Percentiles rank a stretch among this genome's conserved stretches.
Evolutionary conservation across 75 land plant genomes (phyloP).

Genomic region (Cunninghamia lanceolata): DNA sequence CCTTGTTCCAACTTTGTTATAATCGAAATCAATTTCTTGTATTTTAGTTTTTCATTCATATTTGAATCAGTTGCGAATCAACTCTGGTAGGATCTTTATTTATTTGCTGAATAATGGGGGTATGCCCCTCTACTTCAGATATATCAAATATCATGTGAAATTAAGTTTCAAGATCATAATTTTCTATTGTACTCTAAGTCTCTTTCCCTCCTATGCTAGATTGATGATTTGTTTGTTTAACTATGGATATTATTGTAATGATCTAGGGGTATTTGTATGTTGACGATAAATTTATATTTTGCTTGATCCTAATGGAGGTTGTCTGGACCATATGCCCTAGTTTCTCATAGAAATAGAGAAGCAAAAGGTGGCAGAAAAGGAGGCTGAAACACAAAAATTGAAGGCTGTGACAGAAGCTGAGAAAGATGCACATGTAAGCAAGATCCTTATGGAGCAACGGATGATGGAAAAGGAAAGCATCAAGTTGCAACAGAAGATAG

Average conservation of each 20-base stretch:
- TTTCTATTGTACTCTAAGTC: background rate
- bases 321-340: slow-evolving; percentile 21
- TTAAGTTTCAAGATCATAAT: background rate
- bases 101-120: background rate
- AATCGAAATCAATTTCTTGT: background rate
- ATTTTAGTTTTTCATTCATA: background rate
- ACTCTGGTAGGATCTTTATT: background rate
- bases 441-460: slow-evolving; percentile 84
- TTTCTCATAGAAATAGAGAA: slow-evolving; percentile 88
- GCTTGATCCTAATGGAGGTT: background rate
- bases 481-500: slow-evolving; percentile 73
- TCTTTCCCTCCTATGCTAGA: background rate
- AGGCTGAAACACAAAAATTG: slow-evolving; percentile 91
- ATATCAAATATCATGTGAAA: background rate
- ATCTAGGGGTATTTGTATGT: background rate
- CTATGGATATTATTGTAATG: background rate
- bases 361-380: slow-evolving; percentile 92
- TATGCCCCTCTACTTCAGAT: background rate
- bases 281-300: background rate
- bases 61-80: background rate
- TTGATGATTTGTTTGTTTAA: background rate
- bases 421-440: slow-evolving; percentile 89
- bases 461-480: slow-evolving; percentile 89
- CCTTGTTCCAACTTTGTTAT: background rate
- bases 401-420: slow-evolving; percentile 94